Percentiles rank a stretch among this genome's conserved stretches.
phyloP scores from a whole-genome alignment of 345 rosid species.

The Mallotus nudiflorus region DNA sequence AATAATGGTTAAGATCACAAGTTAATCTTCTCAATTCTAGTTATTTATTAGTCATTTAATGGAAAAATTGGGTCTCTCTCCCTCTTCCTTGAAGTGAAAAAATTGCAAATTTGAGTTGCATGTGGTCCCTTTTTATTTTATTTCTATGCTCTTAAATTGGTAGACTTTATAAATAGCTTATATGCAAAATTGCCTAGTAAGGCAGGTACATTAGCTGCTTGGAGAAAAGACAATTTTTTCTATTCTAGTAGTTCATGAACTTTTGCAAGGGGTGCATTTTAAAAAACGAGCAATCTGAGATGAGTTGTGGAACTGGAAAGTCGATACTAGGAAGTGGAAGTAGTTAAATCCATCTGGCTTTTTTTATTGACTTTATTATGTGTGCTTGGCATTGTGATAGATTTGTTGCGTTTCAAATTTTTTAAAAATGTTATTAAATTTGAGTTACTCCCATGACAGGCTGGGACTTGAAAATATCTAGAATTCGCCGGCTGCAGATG shows the following conservation, averaged over 20 bases:
- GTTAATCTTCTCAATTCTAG: not conserved
- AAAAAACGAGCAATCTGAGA: not conserved
- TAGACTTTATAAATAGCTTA: not conserved
- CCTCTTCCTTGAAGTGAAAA: not conserved
- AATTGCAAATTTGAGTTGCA: not conserved
- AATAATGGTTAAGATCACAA: too few species aligned
- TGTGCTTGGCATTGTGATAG: not conserved
- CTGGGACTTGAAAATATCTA: slow-evolving; percentile 80
- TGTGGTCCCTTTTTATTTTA: too few species aligned
- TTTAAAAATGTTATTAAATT: slow-evolving; percentile 7
- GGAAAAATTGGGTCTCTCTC: not conserved
- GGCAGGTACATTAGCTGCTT: too few species aligned
- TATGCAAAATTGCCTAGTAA: too few species aligned
- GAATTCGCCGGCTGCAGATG: slow-evolving; percentile 75
- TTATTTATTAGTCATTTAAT: not conserved
- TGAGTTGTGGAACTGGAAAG: not conserved
- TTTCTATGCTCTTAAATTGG: not conserved
- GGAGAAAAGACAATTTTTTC: too few species aligned
- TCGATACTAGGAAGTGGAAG: not conserved
- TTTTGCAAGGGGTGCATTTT: not conserved
- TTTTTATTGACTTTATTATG: slow-evolving; percentile 6
- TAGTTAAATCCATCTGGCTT: not conserved
- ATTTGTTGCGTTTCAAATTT: slow-evolving; percentile 5
- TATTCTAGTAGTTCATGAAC: too few species aligned
- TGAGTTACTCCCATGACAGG: slow-evolving; percentile 53